Base-by-base conservation (phyloP, 2,329 filamentous ascomycete species). In the Xylariaceae sp. region DNA sequence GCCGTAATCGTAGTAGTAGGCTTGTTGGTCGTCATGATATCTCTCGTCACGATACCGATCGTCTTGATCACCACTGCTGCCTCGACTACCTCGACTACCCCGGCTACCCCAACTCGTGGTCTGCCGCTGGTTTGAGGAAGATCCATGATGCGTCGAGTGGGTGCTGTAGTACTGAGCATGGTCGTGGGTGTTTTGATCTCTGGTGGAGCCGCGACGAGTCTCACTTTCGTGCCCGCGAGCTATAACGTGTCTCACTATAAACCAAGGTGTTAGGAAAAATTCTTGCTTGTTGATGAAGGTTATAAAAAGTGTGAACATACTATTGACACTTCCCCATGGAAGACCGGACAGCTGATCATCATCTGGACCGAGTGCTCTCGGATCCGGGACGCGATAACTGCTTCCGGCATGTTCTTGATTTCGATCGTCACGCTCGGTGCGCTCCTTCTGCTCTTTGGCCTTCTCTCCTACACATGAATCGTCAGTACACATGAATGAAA, bases 321-420 rank as follows among this genome's bases (percentile, higher is more conserved):
- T 73, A 49, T 76, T 85, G 53, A 87, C 65, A 17, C 83, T 77
- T 27, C 86, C 86, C 86, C 85, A 89, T 0, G 85, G 85, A 3
- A 88, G 68, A 0, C 85, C 85, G 0, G 82, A 82, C 6, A 80
- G 70, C 3, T 80, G 71, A 11, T 76, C 72, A 27, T 67, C 57
- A 39, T 77, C 74, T 27, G 58, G 61, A 47, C 65, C 65, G 27
- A 86, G 70, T 33, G 85, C 80, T 12, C 71, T 67, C 3, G 80
- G 70, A 17, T 76, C 72, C 0, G 83, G 80, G 2, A 81, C 74
- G 14, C 74, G 73, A 61, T 89, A 89, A 48, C 77, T 76, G 60
- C 77, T 77, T 35, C 75, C 79, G 3, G 85, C 85, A 47, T 80
- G 71, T 45, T 80, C 70, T 59, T 76, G 73, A 59, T 89, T 86